Percentiles rank a stretch among this genome's conserved stretches.
phyloP scores from a whole-genome alignment of 129 eudicot species.

The Flaveria brownii region DNA sequence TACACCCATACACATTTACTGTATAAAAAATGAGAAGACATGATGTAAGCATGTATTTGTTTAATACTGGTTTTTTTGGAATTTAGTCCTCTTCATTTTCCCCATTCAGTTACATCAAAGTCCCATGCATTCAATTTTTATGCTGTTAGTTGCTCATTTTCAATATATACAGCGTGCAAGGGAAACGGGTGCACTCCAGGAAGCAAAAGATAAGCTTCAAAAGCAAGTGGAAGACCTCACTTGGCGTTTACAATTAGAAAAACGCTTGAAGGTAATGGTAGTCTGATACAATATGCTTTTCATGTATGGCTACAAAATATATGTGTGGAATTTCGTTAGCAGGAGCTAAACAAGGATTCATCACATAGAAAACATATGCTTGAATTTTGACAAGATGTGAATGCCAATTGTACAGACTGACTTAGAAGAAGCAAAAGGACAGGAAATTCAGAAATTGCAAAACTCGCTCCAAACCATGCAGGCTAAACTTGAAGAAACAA shows the following conservation, averaged over 20 bases:
- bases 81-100: background rate
- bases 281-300: slow-evolving; percentile 19
- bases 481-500: slow-evolving; percentile 68
- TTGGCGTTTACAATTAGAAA: slow-evolving; percentile 87
- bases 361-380: background rate
- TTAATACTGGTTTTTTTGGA: too few relatives aligned
- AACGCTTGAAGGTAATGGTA: slow-evolving; percentile 77
- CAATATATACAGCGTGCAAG: slow-evolving; percentile 61
- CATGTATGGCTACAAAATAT: slow-evolving; percentile 19
- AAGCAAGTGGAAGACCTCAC: slow-evolving; percentile 87
- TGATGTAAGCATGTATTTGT: too few relatives aligned
- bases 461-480: slow-evolving; percentile 72
- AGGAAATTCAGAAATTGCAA: slow-evolving; percentile 73
- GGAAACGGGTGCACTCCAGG: slow-evolving; percentile 89
- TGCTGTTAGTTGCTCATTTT: slow-evolving; percentile 20
- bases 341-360: background rate
- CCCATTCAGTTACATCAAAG: slow-evolving; percentile 18
- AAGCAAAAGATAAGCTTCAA: slow-evolving; percentile 96
- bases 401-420: slow-evolving; percentile 57
- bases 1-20: background rate
- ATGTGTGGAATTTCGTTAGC: background rate
- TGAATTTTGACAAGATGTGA: slow-evolving; percentile 19
- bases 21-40: too few relatives aligned
- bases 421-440: slow-evolving; percentile 86
- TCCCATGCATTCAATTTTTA: slow-evolving; percentile 14